A percentile compares a stretch with the other conserved stretches of the same genome.
These are phyloP conservation scores for Xylariales sp. DNA, from an alignment of 2,329 filamentous ascomycete genomes.

Conservation along the genomic window DNA sequence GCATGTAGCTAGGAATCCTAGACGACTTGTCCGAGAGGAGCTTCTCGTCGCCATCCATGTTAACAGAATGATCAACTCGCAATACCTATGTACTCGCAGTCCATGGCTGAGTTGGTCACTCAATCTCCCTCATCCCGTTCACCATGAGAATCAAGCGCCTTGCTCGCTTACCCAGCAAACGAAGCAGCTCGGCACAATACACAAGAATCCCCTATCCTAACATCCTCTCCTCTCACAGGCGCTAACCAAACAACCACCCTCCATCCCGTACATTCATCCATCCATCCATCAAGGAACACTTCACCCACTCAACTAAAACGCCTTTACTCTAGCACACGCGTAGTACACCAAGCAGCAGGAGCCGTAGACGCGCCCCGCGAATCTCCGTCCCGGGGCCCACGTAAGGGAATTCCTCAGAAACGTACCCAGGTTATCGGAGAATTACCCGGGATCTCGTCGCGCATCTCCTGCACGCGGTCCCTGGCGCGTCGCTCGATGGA, in stretches of 20 bases:
- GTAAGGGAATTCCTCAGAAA: no score
- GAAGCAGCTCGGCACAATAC: not conserved
- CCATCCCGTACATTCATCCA: no score
- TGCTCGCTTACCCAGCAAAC: not conserved
- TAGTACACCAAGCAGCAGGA: no score
- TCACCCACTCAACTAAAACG: no score
- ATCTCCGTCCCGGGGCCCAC: no score
- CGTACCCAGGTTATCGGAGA: no score
- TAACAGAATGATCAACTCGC: not conserved
- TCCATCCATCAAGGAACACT: no score
- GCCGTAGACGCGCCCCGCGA: no score
- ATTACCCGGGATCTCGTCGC: conserved; percentile 15
- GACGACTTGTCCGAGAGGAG: not conserved
- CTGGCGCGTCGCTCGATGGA: conserved; percentile 6
- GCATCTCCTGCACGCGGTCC: conserved; percentile 14
- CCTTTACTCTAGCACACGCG: no score
- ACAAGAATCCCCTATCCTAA: not conserved
- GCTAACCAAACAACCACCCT: not conserved
- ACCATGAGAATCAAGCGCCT: not conserved
- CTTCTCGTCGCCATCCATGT: not conserved
- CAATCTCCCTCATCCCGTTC: no score
- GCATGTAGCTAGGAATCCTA: not conserved
- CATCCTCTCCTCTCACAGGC: not conserved
- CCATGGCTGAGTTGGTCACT: not conserved
- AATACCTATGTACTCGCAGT: not conserved